Percentiles rank a stretch among this genome's conserved stretches.
These are phyloP conservation scores for Mycena kentingensis DNA, from an alignment of 768 basidiomycete genomes.

Conservation along the genomic window DNA sequence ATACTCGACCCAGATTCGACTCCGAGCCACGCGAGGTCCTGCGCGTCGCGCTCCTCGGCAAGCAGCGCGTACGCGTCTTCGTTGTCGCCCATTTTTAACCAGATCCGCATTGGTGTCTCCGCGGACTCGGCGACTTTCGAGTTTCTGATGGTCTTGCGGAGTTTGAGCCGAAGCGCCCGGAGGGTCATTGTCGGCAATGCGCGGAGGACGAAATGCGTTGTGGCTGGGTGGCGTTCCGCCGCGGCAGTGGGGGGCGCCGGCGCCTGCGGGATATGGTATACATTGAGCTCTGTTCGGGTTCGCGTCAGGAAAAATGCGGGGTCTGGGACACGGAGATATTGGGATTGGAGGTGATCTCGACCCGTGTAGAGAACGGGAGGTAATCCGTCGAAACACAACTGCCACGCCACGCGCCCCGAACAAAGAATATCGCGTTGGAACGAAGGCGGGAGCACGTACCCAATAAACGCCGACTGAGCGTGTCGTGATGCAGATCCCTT, in stretches of 20 bases:
- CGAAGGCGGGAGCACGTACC: too few species aligned
- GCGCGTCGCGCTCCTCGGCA: slow-evolving; percentile 46
- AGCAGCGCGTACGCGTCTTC: slow-evolving; percentile 52
- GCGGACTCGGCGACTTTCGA: too few species aligned
- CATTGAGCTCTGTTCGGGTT: slow-evolving; percentile 29
- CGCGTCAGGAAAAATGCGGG: slow-evolving; percentile 1
- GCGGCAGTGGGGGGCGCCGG: slow-evolving; percentile 25
- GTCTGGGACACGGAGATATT: too few species aligned
- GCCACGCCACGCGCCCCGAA: too few species aligned
- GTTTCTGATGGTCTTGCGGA: slow-evolving; percentile 53
- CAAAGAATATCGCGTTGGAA: too few species aligned
- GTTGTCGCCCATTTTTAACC: slow-evolving; percentile 57
- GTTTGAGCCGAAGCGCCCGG: slow-evolving; percentile 62
- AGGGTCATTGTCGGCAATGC: slow-evolving; percentile 73
- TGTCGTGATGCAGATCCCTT: slow-evolving; percentile 41
- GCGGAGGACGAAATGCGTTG: slow-evolving; percentile 38
- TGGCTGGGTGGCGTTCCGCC: slow-evolving; percentile 15
- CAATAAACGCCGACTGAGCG: slow-evolving; percentile 62
- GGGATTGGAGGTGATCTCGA: too few species aligned
- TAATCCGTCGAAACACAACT: too few species aligned
- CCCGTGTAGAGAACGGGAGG: too few species aligned
- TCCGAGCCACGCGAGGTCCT: slow-evolving; percentile 71
- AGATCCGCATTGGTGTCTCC: slow-evolving; percentile 46
- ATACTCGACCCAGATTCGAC: slow-evolving; percentile 56
- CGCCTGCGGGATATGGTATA: slow-evolving; percentile 31